Percentiles rank a stretch among this genome's conserved stretches.
Conservation (phyloP, 2,329 filamentous ascomycete genomes). For the Scedosporium dehoogii region DNA sequence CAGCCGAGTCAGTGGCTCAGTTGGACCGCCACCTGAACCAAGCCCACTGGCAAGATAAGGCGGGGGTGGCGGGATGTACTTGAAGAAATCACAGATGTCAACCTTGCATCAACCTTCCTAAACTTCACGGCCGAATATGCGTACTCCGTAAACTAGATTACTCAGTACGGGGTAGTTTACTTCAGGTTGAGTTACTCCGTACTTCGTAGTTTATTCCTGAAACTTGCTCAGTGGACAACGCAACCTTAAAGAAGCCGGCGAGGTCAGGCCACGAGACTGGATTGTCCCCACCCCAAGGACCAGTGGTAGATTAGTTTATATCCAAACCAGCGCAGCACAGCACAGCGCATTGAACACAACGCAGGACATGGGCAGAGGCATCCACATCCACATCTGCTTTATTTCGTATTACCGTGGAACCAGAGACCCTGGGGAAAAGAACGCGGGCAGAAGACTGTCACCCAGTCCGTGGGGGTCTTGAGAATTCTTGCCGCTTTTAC, state of each 20-base stretch:
- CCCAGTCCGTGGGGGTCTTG: neutral
- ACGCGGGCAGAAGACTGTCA: neutral
- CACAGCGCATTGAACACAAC: too few relatives aligned
- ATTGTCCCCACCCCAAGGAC: neutral
- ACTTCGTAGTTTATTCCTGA: neutral
- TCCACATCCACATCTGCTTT: neutral
- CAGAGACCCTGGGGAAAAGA: neutral
- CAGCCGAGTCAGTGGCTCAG: neutral
- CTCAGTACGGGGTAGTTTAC: too few relatives aligned
- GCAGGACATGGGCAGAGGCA: neutral
- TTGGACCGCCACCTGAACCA: neutral
- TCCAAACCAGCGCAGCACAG: neutral
- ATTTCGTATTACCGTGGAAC: neutral
- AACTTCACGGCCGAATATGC: too few relatives aligned
- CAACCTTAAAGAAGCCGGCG: neutral
- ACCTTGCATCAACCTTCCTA: neutral
- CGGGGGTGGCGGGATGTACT: neutral
- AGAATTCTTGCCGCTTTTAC: neutral
- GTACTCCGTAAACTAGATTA: too few relatives aligned
- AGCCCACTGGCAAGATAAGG: neutral
- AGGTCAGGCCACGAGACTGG: neutral
- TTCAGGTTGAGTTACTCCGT: too few relatives aligned
- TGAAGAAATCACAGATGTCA: neutral
- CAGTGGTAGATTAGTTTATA: too few relatives aligned
- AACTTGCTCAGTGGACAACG: neutral